These are phyloP conservation scores for Ustilago hordei DNA, from an alignment of 1,284 basidiomycete species.

Conservation along the genomic window DNA sequence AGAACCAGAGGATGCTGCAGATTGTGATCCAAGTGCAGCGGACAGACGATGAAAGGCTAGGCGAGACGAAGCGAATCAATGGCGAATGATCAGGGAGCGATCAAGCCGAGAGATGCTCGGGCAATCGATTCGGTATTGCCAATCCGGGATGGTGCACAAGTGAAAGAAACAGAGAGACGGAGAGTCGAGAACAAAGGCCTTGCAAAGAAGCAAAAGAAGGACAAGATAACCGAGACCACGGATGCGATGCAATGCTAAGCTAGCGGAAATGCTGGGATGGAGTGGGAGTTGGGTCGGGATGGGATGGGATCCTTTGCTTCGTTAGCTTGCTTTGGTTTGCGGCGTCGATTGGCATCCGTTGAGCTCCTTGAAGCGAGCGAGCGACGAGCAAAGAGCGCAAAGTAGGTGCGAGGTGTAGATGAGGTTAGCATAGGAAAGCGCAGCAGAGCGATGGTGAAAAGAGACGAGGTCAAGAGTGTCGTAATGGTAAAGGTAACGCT, in stretches of 20 bases:
- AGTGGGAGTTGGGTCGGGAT: not conserved
- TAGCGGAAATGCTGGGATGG: not conserved
- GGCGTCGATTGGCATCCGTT: not conserved
- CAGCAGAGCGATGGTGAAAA: not conserved
- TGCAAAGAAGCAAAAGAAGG: no score
- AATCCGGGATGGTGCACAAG: not conserved
- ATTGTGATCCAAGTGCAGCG: not conserved
- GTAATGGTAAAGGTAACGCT: not conserved
- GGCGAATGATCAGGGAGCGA: not conserved
- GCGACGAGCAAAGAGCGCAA: not conserved
- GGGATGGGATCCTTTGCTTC: not conserved
- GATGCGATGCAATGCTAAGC: not conserved
- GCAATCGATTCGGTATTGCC: slow-evolving; percentile 1
- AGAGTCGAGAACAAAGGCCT: not conserved
- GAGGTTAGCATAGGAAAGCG: not conserved
- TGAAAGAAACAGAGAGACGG: not conserved
- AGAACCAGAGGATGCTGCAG: slow-evolving; percentile 2
- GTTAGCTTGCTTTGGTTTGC: not conserved
- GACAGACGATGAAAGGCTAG: not conserved
- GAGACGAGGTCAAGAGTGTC: not conserved
- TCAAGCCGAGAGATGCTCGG: not conserved
- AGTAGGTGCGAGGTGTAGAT: no score
- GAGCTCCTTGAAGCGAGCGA: not conserved
- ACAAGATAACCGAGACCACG: not conserved
- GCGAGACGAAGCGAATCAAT: not conserved